Conservation (phyloP, 2,329 filamentous ascomycete species). For the Penicillium sp. region DNA sequence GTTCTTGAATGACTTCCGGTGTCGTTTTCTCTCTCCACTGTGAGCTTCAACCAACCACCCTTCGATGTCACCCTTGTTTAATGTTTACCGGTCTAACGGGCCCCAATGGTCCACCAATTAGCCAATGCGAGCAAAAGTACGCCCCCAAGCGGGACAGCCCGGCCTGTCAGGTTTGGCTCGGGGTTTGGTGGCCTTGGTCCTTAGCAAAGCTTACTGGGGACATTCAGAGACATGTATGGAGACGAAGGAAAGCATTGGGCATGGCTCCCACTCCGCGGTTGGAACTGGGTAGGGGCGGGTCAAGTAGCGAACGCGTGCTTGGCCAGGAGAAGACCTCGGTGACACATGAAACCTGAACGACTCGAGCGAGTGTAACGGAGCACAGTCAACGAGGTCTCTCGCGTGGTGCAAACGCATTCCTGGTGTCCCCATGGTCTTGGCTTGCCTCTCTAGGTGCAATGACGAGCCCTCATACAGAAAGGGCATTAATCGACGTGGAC, state of each 20-base stretch:
- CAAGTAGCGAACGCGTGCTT: conserved; percentile 1
- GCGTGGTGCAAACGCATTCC: not conserved
- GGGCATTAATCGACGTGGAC: conserved; percentile 7
- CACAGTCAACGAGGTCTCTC: not conserved
- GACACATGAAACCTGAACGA: conserved; percentile 14
- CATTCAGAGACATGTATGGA: not conserved
- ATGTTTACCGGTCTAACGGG: not conserved
- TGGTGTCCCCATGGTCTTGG: not conserved
- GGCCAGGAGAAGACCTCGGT: conserved; percentile 14
- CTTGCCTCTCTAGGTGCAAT: not conserved
- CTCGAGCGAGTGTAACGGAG: not conserved
- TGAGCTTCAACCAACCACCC: not conserved
- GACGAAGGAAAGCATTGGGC: not conserved
- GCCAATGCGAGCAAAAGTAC: not conserved
- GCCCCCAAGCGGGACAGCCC: not conserved
- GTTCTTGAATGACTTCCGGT: conserved; percentile 10
- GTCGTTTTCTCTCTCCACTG: not conserved
- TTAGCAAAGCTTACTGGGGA: not conserved
- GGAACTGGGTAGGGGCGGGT: conserved; percentile 13
- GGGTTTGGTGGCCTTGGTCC: conserved; percentile 12
- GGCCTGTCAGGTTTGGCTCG: conserved; percentile 4
- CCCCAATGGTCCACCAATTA: not conserved
- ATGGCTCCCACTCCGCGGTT: conserved; percentile 1
- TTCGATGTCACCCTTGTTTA: not conserved
- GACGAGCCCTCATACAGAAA: not conserved